Evolutionary conservation across 2,329 filamentous ascomycete genomes (phyloP).

Genomic region (Pezicula carpinea): DNA sequence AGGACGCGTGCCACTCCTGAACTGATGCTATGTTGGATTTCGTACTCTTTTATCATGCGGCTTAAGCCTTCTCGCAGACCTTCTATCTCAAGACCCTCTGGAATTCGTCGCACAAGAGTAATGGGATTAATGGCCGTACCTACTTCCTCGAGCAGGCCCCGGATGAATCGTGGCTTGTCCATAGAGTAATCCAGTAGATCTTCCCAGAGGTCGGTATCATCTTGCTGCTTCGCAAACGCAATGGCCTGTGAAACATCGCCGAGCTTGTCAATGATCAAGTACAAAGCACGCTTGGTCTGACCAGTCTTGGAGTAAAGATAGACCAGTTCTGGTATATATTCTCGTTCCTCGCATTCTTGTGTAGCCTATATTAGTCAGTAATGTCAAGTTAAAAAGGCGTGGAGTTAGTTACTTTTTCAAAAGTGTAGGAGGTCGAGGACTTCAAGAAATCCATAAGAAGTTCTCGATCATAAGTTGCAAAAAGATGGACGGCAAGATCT

Average conservation of each 20-base stretch:
- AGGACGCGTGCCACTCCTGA: constrained; percentile 84
- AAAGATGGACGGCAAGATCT: constrained; percentile 80
- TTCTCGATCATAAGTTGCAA: constrained; percentile 75
- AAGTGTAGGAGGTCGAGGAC: constrained; percentile 79
- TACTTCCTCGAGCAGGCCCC: constrained; percentile 85
- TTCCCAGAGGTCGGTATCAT: constrained; percentile 90
- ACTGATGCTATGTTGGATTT: constrained; percentile 90
- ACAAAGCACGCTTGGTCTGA: constrained; percentile 85
- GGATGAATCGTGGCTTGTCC: constrained; percentile 95
- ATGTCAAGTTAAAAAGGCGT: not conserved
- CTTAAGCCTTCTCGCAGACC: constrained; percentile 83
- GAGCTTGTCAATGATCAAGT: constrained; percentile 89
- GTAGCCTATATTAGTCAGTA: constrained; percentile 45
- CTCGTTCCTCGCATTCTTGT: constrained; percentile 72
- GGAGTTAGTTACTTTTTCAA: constrained; percentile 56
- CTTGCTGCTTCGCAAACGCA: constrained; percentile 87
- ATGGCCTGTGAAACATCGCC: constrained; percentile 91
- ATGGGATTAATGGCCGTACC: constrained; percentile 93
- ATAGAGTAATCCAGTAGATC: constrained; percentile 93
- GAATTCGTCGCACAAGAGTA: constrained; percentile 82
- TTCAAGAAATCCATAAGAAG: constrained; percentile 85
- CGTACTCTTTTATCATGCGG: constrained; percentile 91
- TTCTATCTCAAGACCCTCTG: constrained; percentile 87
- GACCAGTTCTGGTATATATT: constrained; percentile 89
- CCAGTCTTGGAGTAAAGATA: constrained; percentile 94